phyloP scores from a whole-genome alignment of 371 early-diverging fungal genomes.

The Synchytrium microbalum region DNA sequence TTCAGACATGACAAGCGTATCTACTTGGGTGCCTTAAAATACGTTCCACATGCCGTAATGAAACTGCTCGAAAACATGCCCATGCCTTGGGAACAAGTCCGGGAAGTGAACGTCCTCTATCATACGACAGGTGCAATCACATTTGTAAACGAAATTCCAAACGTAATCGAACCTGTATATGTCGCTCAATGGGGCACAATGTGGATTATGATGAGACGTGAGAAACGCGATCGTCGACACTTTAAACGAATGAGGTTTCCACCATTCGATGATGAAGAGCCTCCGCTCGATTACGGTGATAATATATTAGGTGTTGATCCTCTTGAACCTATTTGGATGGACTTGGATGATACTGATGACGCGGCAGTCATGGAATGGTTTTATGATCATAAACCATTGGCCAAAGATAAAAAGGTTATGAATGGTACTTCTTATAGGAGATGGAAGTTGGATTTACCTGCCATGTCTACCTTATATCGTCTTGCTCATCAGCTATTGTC shows the following conservation, averaged over 20 bases:
- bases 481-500: conserved; percentile 88
- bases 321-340: conserved; percentile 96
- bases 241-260: conserved; percentile 98
- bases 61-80: conserved; percentile 98
- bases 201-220: conserved; percentile 99
- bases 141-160: conserved; percentile 94
- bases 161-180: conserved; percentile 92
- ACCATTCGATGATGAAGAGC: conserved; percentile 97
- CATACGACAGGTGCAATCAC: conserved; percentile 98
- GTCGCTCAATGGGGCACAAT: conserved; percentile 98
- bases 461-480: conserved; percentile 90
- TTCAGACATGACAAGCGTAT: conserved; percentile 94
- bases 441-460: conserved; percentile 88
- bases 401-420: conserved; percentile 60
- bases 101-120: conserved; percentile 94
- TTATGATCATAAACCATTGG: conserved; percentile 90
- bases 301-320: conserved; percentile 96
- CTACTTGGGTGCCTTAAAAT: conserved; percentile 95
- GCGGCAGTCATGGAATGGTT: conserved; percentile 90
- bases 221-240: conserved; percentile 94
- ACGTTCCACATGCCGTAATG: conserved; percentile 96
- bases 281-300: conserved; percentile 95
- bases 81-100: conserved; percentile 98
- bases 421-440: conserved; percentile 85
- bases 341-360: conserved; percentile 94